Conservation (phyloP, 257 asterid species). For the Striga asiatica region DNA sequence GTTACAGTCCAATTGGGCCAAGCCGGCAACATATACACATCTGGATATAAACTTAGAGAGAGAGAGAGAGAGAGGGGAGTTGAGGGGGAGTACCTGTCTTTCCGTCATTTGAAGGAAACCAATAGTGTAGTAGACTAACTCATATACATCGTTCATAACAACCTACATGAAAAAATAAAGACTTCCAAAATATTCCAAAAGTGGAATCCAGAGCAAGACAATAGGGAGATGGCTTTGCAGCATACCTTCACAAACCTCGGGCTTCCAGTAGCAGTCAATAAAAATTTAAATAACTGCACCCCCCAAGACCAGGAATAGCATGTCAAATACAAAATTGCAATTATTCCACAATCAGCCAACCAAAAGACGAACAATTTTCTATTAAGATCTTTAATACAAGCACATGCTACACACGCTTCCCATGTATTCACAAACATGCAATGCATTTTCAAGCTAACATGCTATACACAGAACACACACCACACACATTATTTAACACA, state of each 20-base stretch:
- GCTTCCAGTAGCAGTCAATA: constrained; percentile 77
- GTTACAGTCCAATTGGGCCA: background rate
- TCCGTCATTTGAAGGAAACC: constrained; percentile 92
- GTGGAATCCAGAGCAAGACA: constrained; percentile 5
- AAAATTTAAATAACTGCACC: constrained; percentile 75
- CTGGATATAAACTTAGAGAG: too few species aligned
- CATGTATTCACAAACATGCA: too few species aligned
- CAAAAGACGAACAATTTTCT: constrained; percentile 1
- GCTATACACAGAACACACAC: too few species aligned
- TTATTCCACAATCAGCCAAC: constrained; percentile 3
- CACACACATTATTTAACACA: too few species aligned
- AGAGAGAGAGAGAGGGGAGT: too few species aligned
- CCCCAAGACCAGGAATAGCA: constrained; percentile 19
- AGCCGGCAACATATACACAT: background rate
- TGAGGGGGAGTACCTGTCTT: constrained; percentile 56
- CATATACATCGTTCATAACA: constrained; percentile 57
- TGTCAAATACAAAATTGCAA: constrained; percentile 7
- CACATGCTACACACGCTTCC: too few species aligned
- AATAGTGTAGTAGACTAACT: constrained; percentile 71
- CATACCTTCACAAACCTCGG: constrained; percentile 63
- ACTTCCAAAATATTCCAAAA: constrained; percentile 5
- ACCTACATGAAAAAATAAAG: constrained; percentile 32
- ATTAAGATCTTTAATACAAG: too few species aligned
- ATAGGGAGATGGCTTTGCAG: constrained; percentile 13
- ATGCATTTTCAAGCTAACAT: too few species aligned